Percentiles rank a stretch among this genome's conserved stretches.
Conservation (phyloP, 768 basidiomycete species). For the Serendipita sp. region DNA sequence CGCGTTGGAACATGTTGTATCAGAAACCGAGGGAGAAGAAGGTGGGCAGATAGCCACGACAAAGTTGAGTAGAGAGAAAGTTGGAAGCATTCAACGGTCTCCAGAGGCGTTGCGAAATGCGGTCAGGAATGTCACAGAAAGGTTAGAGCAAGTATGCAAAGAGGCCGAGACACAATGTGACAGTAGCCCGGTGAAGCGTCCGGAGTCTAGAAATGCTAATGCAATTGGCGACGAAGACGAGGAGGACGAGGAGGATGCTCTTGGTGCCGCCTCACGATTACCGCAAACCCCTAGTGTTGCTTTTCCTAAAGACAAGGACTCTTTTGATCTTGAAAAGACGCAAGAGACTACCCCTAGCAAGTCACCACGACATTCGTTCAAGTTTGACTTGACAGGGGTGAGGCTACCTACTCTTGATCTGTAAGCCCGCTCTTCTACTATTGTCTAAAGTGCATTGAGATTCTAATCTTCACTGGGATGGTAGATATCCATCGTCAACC, state of each 20-base stretch:
- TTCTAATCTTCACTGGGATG: neutral
- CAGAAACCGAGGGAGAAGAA: neutral
- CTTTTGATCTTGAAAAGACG: neutral
- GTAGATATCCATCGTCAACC: neutral
- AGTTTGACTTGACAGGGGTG: neutral
- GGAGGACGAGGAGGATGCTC: neutral
- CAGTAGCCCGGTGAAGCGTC: neutral
- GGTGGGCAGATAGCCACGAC: neutral
- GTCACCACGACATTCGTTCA: neutral
- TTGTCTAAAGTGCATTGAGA: neutral
- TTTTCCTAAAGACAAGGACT: neutral
- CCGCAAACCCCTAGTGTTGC: no score
- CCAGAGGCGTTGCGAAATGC: neutral
- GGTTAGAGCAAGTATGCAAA: neutral
- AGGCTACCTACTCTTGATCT: no score
- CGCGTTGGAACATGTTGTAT: neutral
- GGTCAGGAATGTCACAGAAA: neutral
- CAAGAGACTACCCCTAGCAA: neutral
- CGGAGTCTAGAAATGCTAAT: neutral
- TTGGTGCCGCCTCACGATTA: no score
- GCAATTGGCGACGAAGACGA: neutral
- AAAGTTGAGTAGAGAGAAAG: neutral
- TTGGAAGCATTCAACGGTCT: neutral
- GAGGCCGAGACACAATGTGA: neutral
- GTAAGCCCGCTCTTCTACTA: neutral